These are phyloP conservation scores for Phytopythium chamaehyphon DNA, from an alignment of 352 stramenopile species.

Conservation along the genomic window DNA sequence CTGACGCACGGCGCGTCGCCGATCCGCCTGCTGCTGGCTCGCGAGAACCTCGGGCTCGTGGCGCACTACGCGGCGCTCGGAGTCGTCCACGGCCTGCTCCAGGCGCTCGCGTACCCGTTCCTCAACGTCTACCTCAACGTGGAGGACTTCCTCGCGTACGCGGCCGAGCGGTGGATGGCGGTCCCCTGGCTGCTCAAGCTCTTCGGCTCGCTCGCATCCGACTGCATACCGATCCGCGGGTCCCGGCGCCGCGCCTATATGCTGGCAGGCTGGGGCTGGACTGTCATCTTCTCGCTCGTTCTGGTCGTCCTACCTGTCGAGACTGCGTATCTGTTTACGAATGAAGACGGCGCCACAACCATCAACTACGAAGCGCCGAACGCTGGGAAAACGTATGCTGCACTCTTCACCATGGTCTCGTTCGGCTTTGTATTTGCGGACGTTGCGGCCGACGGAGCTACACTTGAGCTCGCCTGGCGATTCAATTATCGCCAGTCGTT, in stretches of 20 bases:
- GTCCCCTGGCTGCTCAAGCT: slow-evolving; percentile 63
- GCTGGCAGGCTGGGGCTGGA: slow-evolving; percentile 44
- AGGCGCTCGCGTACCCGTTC: slow-evolving; percentile 57
- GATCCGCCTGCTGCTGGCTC: slow-evolving; percentile 22
- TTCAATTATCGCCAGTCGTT: neutral
- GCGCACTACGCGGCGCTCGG: slow-evolving; percentile 56
- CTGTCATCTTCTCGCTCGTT: slow-evolving; percentile 40
- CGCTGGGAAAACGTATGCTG: slow-evolving; percentile 39
- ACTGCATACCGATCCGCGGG: slow-evolving; percentile 42
- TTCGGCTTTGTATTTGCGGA: slow-evolving; percentile 48
- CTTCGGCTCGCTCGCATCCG: slow-evolving; percentile 39
- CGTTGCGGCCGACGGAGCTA: slow-evolving; percentile 34
- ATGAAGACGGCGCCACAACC: slow-evolving; percentile 14
- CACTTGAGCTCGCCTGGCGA: slow-evolving; percentile 39
- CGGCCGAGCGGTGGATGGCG: slow-evolving; percentile 46
- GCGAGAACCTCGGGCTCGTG: slow-evolving; percentile 37
- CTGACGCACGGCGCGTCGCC: neutral
- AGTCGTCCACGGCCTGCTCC: slow-evolving; percentile 46
- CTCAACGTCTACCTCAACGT: slow-evolving; percentile 76
- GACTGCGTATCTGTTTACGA: slow-evolving; percentile 30
- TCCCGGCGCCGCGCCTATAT: slow-evolving; percentile 47
- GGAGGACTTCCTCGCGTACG: slow-evolving; percentile 52
- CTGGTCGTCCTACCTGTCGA: slow-evolving; percentile 25
- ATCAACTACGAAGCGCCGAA: slow-evolving; percentile 30
- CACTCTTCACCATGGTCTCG: slow-evolving; percentile 40